Conservation (phyloP, 768 basidiomycete species). For the Leccinellum luteum region DNA sequence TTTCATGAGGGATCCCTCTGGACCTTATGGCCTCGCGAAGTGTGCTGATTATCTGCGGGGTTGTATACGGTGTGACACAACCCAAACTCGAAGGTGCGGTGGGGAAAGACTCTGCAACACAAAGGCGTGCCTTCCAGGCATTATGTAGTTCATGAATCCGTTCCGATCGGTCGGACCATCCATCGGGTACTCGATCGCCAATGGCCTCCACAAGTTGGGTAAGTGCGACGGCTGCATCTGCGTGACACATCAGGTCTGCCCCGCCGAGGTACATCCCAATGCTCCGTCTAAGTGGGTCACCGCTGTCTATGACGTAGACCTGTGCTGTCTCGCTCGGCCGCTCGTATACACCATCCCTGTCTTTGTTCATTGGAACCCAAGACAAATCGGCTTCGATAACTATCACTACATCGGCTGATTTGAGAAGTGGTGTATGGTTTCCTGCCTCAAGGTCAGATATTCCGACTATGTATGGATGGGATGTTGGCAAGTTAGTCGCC, state of each 20-base stretch:
- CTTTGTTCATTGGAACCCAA: constrained; percentile 55
- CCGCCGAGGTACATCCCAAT: constrained; percentile 50
- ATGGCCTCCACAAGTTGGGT: constrained; percentile 40
- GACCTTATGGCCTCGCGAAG: constrained; percentile 43
- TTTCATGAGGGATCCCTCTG: constrained; percentile 35
- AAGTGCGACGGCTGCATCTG: constrained; percentile 53
- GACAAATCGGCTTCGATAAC: constrained; percentile 65
- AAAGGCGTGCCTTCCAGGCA: constrained; percentile 26
- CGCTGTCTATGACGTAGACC: constrained; percentile 60
- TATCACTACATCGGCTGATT: constrained; percentile 58
- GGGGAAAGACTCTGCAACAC: constrained; percentile 32
- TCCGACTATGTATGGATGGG: constrained; percentile 54
- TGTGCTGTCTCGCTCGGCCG: constrained; percentile 42
- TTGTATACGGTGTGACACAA: constrained; percentile 27
- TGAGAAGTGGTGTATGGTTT: constrained; percentile 46
- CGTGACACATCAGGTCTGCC: constrained; percentile 57
- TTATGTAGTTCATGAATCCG: constrained; percentile 21
- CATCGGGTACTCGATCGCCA: constrained; percentile 8
- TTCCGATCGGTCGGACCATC: constrained; percentile 14
- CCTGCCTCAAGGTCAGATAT: constrained; percentile 46
- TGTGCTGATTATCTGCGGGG: constrained; percentile 48
- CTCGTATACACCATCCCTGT: constrained; percentile 25
- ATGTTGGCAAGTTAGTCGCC: constrained; percentile 51
- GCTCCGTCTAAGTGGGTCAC: constrained; percentile 54
- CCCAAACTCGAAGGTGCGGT: constrained; percentile 16